phyloP scores from a whole-genome alignment of 495 filamentous ascomycete species.

The Penicillium crystallinum region DNA sequence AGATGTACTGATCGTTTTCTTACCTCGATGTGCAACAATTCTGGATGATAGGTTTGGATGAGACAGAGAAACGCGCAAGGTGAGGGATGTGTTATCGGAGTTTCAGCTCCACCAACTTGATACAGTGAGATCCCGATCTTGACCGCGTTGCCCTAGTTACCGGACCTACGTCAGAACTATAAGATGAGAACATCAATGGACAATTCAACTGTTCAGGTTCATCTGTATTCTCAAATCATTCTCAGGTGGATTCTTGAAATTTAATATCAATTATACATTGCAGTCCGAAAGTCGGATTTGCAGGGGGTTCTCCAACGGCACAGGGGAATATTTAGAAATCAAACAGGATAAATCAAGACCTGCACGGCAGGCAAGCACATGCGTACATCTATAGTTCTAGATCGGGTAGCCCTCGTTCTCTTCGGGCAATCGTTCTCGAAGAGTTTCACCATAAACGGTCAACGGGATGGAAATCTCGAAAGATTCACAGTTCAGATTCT shows the following conservation, averaged over 20 bases:
- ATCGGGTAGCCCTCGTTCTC: conserved; percentile 46
- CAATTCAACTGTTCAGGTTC: too few species aligned
- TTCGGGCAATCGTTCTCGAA: conserved; percentile 38
- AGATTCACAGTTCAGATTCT: conserved; percentile 74
- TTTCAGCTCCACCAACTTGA: conserved; percentile 13
- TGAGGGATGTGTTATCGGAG: conserved; percentile 13
- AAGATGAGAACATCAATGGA: background rate
- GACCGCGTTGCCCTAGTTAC: conserved; percentile 23
- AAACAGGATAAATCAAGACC: conserved; percentile 9
- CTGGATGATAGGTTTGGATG: conserved; percentile 3
- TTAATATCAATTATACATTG: conserved; percentile 5
- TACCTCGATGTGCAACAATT: background rate
- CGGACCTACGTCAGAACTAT: background rate
- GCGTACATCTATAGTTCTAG: conserved; percentile 14
- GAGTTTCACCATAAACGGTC: conserved; percentile 71
- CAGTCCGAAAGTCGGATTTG: background rate
- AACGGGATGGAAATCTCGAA: conserved; percentile 86
- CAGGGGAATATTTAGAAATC: conserved; percentile 18
- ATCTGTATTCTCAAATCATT: too few species aligned
- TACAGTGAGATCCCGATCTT: conserved; percentile 5
- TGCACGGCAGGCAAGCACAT: conserved; percentile 3
- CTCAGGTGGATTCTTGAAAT: background rate
- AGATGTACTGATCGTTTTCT: background rate
- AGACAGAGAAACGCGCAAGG: conserved; percentile 5
- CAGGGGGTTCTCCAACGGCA: background rate